Evolutionary conservation across 2,329 filamentous ascomycete genomes (phyloP), one percentile per base, ranked within the genome.

Genomic region (Penicillium decumbens): DNA sequence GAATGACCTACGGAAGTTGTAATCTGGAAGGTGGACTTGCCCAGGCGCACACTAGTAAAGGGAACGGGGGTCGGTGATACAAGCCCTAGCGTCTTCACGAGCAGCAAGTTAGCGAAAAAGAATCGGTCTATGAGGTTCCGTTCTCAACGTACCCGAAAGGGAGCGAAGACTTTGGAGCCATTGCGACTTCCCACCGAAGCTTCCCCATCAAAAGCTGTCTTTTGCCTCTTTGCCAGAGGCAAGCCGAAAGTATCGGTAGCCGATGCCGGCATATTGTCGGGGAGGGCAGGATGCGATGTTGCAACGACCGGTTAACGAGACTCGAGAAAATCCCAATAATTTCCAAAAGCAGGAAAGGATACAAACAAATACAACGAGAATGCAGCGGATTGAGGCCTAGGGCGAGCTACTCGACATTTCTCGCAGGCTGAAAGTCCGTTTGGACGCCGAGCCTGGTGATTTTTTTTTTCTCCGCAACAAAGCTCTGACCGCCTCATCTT

Each of bases 11-110:
- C 88, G 0, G 89, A 97, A 27, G 93, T 98, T 29, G 93, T 97
- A 70, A 98, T 89, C 69, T 98, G 93, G 67, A 95, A 98, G 3
- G 90, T 95, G 0, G 89, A 92, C 72, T 95, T 95, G 50, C 93
- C 93, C 13, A 95, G 78, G 0, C 92, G 88, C 28, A 95, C 80
- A 5, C 87, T 87, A 2, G 92, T 91, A 66, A 98, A 97, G 0
- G 93, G 92, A 0, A 96, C 89, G 42, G 78, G 74, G 2, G 92
- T 96, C 0, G 93, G 89, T 4, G 93, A 96, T 1, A 98, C 89
- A 28, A 98, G 79, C 13, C 93, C 93, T 57, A 98, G 81, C 41
- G 92, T 96, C 89, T 95, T 66, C 30, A 37, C 23, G 15, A 2
- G 23, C 24, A 40, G 12, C 23, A 10, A 27, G 38, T 40, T 15